Evolutionary conservation across 177 flowering plant genomes (phyloP).

Genomic region (Vitis hybrid): DNA sequence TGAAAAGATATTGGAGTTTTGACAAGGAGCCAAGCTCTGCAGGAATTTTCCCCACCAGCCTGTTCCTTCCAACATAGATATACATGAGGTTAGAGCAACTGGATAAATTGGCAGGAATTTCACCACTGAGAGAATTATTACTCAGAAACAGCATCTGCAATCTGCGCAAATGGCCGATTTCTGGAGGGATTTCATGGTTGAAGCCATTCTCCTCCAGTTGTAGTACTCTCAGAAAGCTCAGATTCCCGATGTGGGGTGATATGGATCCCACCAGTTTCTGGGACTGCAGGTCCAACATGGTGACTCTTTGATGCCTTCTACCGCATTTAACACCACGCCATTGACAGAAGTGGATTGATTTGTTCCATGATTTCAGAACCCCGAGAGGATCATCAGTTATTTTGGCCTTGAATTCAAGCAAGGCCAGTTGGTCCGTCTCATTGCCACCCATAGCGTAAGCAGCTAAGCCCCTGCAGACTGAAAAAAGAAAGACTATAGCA

Average conservation of each 20-base stretch:
- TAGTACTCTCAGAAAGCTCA: constrained; percentile 28
- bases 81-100: constrained; percentile 15
- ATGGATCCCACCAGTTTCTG: constrained; percentile 25
- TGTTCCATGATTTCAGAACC: constrained; percentile 30
- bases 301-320: constrained; percentile 30
- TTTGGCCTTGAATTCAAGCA: constrained; percentile 18
- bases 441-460: background rate
- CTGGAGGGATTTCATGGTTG: constrained; percentile 22
- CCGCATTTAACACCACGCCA: constrained; percentile 44
- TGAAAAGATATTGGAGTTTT: constrained; percentile 9
- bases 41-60: constrained; percentile 28
- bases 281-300: constrained; percentile 11
- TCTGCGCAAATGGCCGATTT: constrained; percentile 23
- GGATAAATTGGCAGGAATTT: constrained; percentile 25
- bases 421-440: constrained; percentile 18
- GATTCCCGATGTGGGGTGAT: constrained; percentile 38
- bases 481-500: no score
- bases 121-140: constrained; percentile 23
- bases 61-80: constrained; percentile 13
- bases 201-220: constrained; percentile 27
- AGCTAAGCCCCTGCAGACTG: background rate
- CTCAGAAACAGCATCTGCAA: constrained; percentile 16
- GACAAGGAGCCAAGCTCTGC: constrained; percentile 17
- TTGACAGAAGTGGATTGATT: constrained; percentile 24
- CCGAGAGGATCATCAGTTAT: constrained; percentile 20